Evolutionary conservation across 2,329 filamentous ascomycete species (phyloP), one percentile per base, ranked within the genome.

Genomic region (Hymenoscyphus fraxineus): DNA sequence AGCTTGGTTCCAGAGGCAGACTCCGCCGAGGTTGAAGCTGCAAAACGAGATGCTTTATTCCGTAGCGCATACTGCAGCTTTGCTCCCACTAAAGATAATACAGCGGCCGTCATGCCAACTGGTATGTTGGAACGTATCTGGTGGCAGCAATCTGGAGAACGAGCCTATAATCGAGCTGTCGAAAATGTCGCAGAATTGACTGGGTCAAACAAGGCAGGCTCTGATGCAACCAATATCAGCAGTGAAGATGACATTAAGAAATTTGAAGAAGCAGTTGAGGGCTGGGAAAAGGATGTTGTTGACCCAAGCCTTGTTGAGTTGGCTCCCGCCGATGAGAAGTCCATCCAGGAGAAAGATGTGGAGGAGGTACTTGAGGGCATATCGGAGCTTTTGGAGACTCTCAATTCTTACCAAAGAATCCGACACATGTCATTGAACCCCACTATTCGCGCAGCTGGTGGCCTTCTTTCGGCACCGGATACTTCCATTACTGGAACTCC

Each of bases 61-160:
- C 84, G 89, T 38, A 86, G 88, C 62, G 90, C 88, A 1, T 94
- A 93, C 75, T 92, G 89, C 0, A 90, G 88, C 72, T 94, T 93
- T 75, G 91, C 91, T 6, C 91, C 91, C 0, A 87, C 84, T 60
- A 88, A 85, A 70, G 91, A 94, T 75, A 88, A 93, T 73, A 83
- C 89, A 2, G 85, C 83, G 13, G 88, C 91, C 6, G 81, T 93
- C 64, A 80, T 92, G 2, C 85, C 91, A 0, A 86, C 88, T 1
- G 85, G 85, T 40, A 82, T 86, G 59, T 85, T 90, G 65, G 86
- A 87, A 61, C 85, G 85, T 63, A 71, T 93, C 59, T 93, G 90
- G 89, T 94, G 90, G 89, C 87, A 92, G 73, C 86, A 85, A 66
- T 79, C 84, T 60, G 90, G 90, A 35, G 83, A 86, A 69, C 85